Evolutionary conservation across 176 grass and related monocot genomes (phyloP).

Genomic region (Eleusine indica): DNA sequence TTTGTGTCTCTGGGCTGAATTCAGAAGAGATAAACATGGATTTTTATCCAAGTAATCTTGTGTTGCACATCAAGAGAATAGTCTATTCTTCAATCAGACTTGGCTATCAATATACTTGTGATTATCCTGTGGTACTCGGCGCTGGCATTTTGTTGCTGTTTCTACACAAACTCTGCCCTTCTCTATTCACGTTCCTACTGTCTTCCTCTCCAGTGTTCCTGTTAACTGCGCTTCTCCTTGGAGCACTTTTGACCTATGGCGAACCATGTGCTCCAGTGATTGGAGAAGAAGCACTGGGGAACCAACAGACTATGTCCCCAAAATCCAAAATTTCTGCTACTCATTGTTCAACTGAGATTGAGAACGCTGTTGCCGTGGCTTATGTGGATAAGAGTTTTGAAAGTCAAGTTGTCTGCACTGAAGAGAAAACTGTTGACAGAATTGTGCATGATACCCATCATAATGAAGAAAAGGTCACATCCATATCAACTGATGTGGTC

Average conservation of each 20-base stretch:
- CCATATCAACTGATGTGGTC: not conserved
- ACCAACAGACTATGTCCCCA: not conserved
- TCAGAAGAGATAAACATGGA: conserved; percentile 43
- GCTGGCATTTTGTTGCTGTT: conserved; percentile 39
- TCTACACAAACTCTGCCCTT: conserved; percentile 41
- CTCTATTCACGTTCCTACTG: conserved; percentile 20
- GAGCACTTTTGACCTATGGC: conserved; percentile 55
- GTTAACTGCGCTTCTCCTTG: conserved; percentile 65
- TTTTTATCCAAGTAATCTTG: conserved; percentile 14
- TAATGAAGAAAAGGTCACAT: conserved; percentile 14
- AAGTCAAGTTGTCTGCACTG: conserved; percentile 2
- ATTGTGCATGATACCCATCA: conserved; percentile 5
- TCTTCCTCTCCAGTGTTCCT: conserved; percentile 57
- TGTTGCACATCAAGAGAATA: conserved; percentile 38
- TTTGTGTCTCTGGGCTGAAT: conserved; percentile 5
- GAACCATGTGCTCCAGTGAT: conserved; percentile 45
- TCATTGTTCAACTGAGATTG: conserved; percentile 13
- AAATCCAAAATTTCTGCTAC: not conserved
- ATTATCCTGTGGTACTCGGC: conserved; percentile 40
- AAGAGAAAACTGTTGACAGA: conserved; percentile 7
- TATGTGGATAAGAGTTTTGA: not conserved
- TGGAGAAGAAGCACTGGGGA: not conserved
- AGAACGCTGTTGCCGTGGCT: conserved; percentile 14
- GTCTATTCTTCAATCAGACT: conserved; percentile 43
- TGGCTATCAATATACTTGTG: conserved; percentile 39